Percentiles rank a stretch among this genome's conserved stretches.
Conservation (phyloP, 345 rosid genomes). For the Aquilaria sinensis region DNA sequence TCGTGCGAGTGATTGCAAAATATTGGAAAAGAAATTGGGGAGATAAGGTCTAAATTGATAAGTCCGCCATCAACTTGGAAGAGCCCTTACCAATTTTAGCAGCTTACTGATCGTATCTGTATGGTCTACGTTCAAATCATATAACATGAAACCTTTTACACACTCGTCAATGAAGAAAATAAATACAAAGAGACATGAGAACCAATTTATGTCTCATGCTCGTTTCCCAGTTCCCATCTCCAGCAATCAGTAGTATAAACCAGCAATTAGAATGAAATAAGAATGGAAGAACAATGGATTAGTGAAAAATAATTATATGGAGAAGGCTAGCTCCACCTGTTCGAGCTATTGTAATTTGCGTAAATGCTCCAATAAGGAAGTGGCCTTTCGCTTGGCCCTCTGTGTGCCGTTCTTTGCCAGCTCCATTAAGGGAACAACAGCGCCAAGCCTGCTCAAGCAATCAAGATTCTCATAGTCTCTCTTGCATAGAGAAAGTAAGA, state of each 20-base stretch:
- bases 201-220: slow-evolving; percentile 30
- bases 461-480: slow-evolving; percentile 67
- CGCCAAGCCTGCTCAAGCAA: slow-evolving; percentile 71
- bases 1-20: no score
- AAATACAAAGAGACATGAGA: slow-evolving; percentile 29
- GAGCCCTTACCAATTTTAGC: not conserved
- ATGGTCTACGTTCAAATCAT: not conserved
- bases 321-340: slow-evolving; percentile 14
- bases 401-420: slow-evolving; percentile 79
- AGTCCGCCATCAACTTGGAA: slow-evolving; percentile 26
- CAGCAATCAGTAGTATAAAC: slow-evolving; percentile 19
- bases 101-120: no score
- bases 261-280: slow-evolving; percentile 18
- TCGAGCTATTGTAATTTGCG: slow-evolving; percentile 31
- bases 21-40: no score
- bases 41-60: slow-evolving; percentile 24
- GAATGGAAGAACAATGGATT: slow-evolving; percentile 1
- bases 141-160: slow-evolving; percentile 25
- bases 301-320: slow-evolving; percentile 8
- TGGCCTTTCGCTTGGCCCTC: slow-evolving; percentile 83
- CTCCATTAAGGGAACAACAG: slow-evolving; percentile 70
- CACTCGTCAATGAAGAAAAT: slow-evolving; percentile 23
- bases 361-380: slow-evolving; percentile 68
- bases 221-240: slow-evolving; percentile 17
- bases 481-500: slow-evolving; percentile 79